These are phyloP conservation scores for Ceratocystis alfenasii DNA, from an alignment of 2,329 filamentous ascomycete species.

Conservation along the genomic window DNA sequence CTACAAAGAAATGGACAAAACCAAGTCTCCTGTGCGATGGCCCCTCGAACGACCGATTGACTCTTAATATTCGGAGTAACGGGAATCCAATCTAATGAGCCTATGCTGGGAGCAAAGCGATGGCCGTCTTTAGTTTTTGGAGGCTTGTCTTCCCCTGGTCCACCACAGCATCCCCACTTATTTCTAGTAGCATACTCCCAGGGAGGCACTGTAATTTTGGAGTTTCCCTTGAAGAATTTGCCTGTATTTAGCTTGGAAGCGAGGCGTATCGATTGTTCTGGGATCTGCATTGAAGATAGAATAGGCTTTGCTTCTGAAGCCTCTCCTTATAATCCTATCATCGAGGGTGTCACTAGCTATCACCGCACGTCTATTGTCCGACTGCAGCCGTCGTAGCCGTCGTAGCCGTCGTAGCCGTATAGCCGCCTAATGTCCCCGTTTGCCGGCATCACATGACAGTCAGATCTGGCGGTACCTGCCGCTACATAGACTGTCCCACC, in stretches of 20 bases:
- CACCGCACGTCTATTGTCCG: background rate
- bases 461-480: background rate
- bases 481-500: background rate
- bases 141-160: background rate
- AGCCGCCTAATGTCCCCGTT: background rate
- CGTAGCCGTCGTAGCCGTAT: background rate
- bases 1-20: background rate
- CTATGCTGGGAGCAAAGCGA: too few species aligned
- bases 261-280: too few species aligned
- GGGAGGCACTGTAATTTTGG: too few species aligned
- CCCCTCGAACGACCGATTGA: background rate
- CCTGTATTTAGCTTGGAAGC: too few species aligned
- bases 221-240: too few species aligned
- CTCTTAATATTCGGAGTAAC: slow-evolving; percentile 3
- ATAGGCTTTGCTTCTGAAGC: too few species aligned
- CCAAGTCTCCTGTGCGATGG: background rate
- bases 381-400: background rate
- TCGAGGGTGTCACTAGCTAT: too few species aligned
- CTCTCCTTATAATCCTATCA: too few species aligned
- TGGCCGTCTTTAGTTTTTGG: background rate
- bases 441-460: slow-evolving; percentile 18
- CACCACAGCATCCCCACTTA: background rate
- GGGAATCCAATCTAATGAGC: background rate
- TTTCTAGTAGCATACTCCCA: background rate
- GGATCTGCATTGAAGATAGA: too few species aligned